Percentiles rank a stretch among this genome's conserved stretches.
Evolutionary conservation across 1,139 yeast species (phyloP).

Genomic region (Lodderomyces pseudojiufengensis): DNA sequence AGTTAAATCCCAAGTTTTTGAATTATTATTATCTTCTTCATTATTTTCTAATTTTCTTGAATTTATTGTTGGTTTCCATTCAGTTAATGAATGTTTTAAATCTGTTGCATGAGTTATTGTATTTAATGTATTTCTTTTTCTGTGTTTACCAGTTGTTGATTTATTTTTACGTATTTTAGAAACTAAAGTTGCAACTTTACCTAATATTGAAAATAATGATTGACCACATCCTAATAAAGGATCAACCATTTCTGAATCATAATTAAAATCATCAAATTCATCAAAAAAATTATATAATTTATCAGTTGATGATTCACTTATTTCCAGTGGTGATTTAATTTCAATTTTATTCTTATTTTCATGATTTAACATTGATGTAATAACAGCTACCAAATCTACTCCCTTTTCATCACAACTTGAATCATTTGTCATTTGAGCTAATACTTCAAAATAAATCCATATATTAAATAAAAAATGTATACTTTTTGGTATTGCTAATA

Average conservation of each 20-base stretch:
- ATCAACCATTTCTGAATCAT: constrained; percentile 45
- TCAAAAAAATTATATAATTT: constrained; percentile 25
- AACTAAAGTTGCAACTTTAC: constrained; percentile 57
- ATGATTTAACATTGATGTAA: constrained; percentile 24
- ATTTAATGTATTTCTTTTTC: constrained; percentile 35
- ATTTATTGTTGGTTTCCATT: constrained; percentile 52
- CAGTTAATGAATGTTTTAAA: constrained; percentile 47
- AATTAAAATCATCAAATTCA: constrained; percentile 27
- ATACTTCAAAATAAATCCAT: constrained; percentile 64
- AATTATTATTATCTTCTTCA: constrained; percentile 13
- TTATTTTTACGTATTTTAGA: constrained; percentile 40
- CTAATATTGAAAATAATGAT: constrained; percentile 58
- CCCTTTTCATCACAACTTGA: constrained; percentile 42
- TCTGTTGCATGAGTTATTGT: constrained; percentile 55
- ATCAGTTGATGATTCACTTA: constrained; percentile 11
- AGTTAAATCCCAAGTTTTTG: constrained; percentile 47
- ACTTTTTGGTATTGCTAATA: constrained; percentile 34
- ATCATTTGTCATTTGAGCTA: constrained; percentile 61
- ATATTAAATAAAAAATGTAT: constrained; percentile 56
- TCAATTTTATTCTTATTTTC: constrained; percentile 2
- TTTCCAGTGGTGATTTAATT: constrained; percentile 5
- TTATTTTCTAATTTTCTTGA: constrained; percentile 27
- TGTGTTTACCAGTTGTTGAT: constrained; percentile 9
- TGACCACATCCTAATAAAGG: constrained; percentile 68
- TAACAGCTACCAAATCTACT: constrained; percentile 40